A percentile compares a stretch with the other conserved stretches of the same genome.
Conservation (phyloP, 805 yeast species). For the Yamadazyma kitorensis region DNA sequence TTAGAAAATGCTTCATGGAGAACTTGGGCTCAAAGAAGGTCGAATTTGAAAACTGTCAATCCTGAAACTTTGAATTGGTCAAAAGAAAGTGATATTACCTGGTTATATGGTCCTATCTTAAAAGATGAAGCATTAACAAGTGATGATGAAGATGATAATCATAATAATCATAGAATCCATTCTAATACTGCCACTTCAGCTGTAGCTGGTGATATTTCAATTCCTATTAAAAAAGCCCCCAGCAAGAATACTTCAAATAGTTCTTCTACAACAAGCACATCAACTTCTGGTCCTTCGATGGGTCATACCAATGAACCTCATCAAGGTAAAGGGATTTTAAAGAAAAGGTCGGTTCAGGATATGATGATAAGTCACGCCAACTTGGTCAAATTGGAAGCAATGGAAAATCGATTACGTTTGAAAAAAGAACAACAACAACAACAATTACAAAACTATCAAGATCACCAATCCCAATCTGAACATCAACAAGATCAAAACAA, state of each 20-base stretch:
- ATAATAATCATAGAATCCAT: slow-evolving; percentile 6
- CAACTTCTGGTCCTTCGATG: too few relatives aligned
- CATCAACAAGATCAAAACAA: slow-evolving; percentile 5
- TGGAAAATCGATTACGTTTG: slow-evolving; percentile 32
- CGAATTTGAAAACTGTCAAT: slow-evolving; percentile 67
- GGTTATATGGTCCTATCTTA: slow-evolving; percentile 92
- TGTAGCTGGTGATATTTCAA: slow-evolving; percentile 45
- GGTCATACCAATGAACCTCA: slow-evolving; percentile 11
- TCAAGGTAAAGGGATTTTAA: slow-evolving; percentile 74
- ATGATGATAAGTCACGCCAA: slow-evolving; percentile 65
- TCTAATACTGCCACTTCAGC: slow-evolving; percentile 37
- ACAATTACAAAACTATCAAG: slow-evolving; percentile 6
- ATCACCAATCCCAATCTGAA: slow-evolving; percentile 11
- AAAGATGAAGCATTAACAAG: slow-evolving; percentile 36
- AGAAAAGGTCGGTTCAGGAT: slow-evolving; percentile 82
- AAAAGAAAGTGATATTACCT: slow-evolving; percentile 94
- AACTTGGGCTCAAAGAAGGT: slow-evolving; percentile 85
- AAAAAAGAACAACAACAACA: slow-evolving; percentile 27
- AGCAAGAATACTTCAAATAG: too few relatives aligned
- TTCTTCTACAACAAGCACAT: too few relatives aligned
- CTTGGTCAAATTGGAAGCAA: slow-evolving; percentile 38
- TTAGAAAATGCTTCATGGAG: slow-evolving; percentile 77
- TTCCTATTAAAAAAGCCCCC: slow-evolving; percentile 25
- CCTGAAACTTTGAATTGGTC: slow-evolving; percentile 96
- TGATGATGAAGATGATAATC: slow-evolving; percentile 16